phyloP scores from a whole-genome alignment of 2,329 filamentous ascomycete species.

The Bipolaris zeicola region DNA sequence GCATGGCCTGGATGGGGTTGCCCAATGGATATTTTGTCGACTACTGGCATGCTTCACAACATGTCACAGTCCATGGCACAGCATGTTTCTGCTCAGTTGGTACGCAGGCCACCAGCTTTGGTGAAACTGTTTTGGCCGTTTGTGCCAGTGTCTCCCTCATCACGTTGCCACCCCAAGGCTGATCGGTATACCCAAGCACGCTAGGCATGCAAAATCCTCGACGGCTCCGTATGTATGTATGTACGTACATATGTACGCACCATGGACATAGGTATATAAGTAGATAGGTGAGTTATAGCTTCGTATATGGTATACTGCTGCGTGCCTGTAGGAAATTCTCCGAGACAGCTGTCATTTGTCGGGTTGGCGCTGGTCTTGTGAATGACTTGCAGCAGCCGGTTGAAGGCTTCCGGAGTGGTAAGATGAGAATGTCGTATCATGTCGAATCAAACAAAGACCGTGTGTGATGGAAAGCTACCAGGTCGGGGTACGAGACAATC shows the following conservation, averaged over 20 bases:
- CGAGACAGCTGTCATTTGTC: neutral
- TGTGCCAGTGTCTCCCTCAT: neutral
- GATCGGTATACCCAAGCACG: conserved; percentile 1
- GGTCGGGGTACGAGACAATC: neutral
- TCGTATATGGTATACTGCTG: neutral
- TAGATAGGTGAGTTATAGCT: neutral
- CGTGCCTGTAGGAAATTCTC: neutral
- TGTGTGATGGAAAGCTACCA: neutral
- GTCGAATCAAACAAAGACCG: neutral
- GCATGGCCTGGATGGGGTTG: conserved; percentile 11
- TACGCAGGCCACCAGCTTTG: neutral
- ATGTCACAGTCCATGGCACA: conserved; percentile 1
- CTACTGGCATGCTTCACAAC: conserved; percentile 12
- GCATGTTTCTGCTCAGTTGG: neutral
- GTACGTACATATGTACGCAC: neutral
- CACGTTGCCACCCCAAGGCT: neutral
- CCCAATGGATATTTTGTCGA: conserved; percentile 6
- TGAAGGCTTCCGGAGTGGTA: neutral
- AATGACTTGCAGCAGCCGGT: conserved; percentile 6
- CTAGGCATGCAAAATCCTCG: neutral
- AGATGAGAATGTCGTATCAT: neutral
- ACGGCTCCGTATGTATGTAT: neutral
- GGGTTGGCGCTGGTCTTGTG: conserved; percentile 1
- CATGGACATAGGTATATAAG: neutral
- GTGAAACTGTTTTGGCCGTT: conserved; percentile 4